Percentiles rank a stretch among this genome's conserved stretches.
Evolutionary conservation across 1,284 basidiomycete genomes (phyloP).

Genomic region (Wolfiporia cocos): DNA sequence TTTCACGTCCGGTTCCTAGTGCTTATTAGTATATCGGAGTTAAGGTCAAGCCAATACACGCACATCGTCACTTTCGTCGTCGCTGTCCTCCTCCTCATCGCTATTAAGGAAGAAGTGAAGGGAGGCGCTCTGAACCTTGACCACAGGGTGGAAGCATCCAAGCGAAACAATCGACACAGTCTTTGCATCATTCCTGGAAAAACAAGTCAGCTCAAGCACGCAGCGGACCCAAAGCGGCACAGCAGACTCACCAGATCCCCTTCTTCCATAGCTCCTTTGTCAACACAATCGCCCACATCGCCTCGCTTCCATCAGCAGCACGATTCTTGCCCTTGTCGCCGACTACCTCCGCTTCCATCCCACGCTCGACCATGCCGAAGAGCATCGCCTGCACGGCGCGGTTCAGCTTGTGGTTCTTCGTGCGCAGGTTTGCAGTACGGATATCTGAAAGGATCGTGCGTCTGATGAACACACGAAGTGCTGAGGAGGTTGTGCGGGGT

Average conservation of each 20-base stretch:
- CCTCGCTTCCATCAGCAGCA: constrained; percentile 67
- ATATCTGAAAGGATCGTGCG: constrained; percentile 96
- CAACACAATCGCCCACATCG: constrained; percentile 96
- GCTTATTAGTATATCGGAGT: constrained; percentile 8
- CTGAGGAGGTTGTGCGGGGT: constrained; percentile 82
- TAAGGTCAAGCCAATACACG: constrained; percentile 4
- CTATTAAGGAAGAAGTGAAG: constrained; percentile 96
- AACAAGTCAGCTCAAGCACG: not conserved
- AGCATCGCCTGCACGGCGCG: constrained; percentile 94
- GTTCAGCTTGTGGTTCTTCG: constrained; percentile 95
- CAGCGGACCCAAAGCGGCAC: not conserved
- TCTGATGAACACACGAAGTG: constrained; percentile 84
- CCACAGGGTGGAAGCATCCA: constrained; percentile 90
- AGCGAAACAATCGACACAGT: constrained; percentile 90
- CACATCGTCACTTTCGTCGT: constrained; percentile 68
- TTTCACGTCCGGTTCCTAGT: constrained; percentile 59
- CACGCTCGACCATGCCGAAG: constrained; percentile 93
- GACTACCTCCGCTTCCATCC: constrained; percentile 74
- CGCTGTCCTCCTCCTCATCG: constrained; percentile 64
- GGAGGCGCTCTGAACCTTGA: constrained; percentile 93
- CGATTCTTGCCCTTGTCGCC: constrained; percentile 78
- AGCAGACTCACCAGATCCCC: constrained; percentile 70
- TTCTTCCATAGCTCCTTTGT: constrained; percentile 96
- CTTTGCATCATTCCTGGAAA: constrained; percentile 80
- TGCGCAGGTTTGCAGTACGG: constrained; percentile 82